These are phyloP conservation scores for Juncus inflexus DNA, from an alignment of 176 grass and related monocot species.

Conservation along the genomic window DNA sequence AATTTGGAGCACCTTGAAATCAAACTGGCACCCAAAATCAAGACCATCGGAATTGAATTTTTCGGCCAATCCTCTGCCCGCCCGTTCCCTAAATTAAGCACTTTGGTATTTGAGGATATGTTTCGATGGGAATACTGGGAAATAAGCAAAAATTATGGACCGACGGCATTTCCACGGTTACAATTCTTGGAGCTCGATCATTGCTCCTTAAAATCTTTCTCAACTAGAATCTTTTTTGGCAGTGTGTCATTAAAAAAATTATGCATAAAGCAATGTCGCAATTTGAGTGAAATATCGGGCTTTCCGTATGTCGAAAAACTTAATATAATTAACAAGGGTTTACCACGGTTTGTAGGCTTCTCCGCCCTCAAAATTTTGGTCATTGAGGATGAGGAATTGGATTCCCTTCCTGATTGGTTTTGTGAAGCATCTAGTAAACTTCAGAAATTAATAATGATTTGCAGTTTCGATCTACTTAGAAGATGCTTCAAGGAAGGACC, in stretches of 20 bases:
- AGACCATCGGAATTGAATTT: not conserved
- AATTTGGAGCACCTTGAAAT: not conserved
- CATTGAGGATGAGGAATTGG: not conserved
- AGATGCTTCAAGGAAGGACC: not conserved
- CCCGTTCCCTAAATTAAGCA: not conserved
- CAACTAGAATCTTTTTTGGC: not conserved
- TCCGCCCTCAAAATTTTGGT: not conserved
- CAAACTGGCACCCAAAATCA: not conserved
- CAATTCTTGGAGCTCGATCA: not conserved
- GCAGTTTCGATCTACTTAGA: not conserved
- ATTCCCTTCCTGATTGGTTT: not conserved
- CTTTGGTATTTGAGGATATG: not conserved
- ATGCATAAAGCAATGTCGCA: not conserved
- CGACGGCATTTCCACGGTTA: not conserved
- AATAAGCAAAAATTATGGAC: not conserved
- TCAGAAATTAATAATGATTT: not conserved
- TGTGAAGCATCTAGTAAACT: not conserved
- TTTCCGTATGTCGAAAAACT: not conserved
- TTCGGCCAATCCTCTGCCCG: not conserved
- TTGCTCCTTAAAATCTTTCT: not conserved
- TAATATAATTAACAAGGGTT: not conserved
- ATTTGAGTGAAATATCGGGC: not conserved
- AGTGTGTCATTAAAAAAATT: not conserved
- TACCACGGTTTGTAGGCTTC: not conserved
- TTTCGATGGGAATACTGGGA: not conserved